These are phyloP conservation scores for Apiotrichum gamsii DNA, from an alignment of 1,284 basidiomycete species.

Conservation along the genomic window DNA sequence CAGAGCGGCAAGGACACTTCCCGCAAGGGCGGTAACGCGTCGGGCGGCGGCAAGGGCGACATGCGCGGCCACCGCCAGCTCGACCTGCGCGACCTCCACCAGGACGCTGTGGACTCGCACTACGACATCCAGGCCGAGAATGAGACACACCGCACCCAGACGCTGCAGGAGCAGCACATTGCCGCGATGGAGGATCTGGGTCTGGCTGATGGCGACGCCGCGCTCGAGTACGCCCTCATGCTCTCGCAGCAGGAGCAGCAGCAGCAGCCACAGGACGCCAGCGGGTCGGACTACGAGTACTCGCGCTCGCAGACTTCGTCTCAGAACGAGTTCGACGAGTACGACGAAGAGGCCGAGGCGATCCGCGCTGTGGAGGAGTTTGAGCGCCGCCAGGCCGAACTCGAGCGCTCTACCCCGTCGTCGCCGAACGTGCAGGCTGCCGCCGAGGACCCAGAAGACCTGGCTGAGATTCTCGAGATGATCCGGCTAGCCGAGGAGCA, in stretches of 20 bases:
- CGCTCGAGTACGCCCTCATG: slow-evolving; percentile 40
- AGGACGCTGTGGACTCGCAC: slow-evolving; percentile 28
- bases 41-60: slow-evolving; percentile 20
- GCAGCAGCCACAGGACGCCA: neutral
- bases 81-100: slow-evolving; percentile 32
- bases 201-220: slow-evolving; percentile 34
- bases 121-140: slow-evolving; percentile 26
- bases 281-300: neutral
- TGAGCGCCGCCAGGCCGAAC: neutral
- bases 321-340: neutral
- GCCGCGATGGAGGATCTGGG: slow-evolving; percentile 33
- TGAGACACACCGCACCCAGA: slow-evolving; percentile 12
- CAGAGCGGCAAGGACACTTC: slow-evolving; percentile 25
- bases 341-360: slow-evolving; percentile 13
- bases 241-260: slow-evolving; percentile 29
- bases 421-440: neutral
- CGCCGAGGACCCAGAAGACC: slow-evolving; percentile 20
- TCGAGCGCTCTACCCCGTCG: slow-evolving; percentile 1
- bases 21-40: slow-evolving; percentile 20
- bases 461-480: slow-evolving; percentile 29
- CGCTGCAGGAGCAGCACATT: slow-evolving; percentile 18
- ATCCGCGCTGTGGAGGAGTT: slow-evolving; percentile 12
- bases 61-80: slow-evolving; percentile 11
- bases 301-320: neutral
- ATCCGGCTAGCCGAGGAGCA: slow-evolving; percentile 29